Evolutionary conservation across 176 grass and related monocot genomes (phyloP).

Genomic region (Raddia guianensis): DNA sequence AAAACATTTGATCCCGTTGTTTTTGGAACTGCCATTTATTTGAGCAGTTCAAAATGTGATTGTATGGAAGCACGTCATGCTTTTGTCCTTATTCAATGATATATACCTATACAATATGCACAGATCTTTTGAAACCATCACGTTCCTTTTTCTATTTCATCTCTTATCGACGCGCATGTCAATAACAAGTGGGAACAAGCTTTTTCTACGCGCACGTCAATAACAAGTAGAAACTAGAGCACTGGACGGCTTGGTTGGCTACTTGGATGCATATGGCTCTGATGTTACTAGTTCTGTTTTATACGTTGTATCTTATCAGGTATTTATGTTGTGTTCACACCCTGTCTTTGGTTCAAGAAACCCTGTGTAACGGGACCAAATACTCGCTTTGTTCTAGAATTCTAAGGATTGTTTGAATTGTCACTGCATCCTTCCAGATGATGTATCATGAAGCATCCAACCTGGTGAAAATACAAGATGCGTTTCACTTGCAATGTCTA

Average conservation of each 20-base stretch:
- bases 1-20: not conserved
- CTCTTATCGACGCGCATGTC: not conserved
- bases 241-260: not conserved
- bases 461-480: not conserved
- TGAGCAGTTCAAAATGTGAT: not conserved
- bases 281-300: not conserved
- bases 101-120: not conserved
- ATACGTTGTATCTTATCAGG: too few species aligned
- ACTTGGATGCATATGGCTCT: not conserved
- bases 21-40: conserved; percentile 32
- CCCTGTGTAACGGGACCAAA: too few species aligned
- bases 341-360: not conserved
- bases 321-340: not conserved
- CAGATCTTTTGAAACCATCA: not conserved
- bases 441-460: not conserved
- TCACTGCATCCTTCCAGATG: not conserved
- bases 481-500: not conserved
- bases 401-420: not conserved
- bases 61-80: conserved; percentile 22
- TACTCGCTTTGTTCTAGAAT: not conserved
- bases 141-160: not conserved
- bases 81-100: not conserved
- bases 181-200: not conserved
- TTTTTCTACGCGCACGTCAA: not conserved
- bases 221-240: not conserved